Evolutionary conservation across 371 early-diverging fungal species (phyloP), one percentile per base, ranked within the genome.

Genomic region (Lichtheimia corymbifera): DNA sequence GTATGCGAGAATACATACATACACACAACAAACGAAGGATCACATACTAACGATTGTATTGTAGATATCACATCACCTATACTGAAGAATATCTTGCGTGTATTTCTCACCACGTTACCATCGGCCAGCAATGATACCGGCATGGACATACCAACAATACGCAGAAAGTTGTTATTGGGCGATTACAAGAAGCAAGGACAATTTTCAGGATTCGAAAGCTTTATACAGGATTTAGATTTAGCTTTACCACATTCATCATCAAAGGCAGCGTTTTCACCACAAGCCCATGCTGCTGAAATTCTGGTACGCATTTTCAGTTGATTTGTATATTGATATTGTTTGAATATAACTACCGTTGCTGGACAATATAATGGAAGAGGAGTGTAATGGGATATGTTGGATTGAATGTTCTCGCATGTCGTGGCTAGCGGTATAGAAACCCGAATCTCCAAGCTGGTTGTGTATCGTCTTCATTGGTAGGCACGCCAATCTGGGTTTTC

Each of bases 21-120:
- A 22, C 20, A 17, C 2, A 22, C 20, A 17, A 5, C 4, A 20
- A 24, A n/a, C 12, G 14, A 44, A 6, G 24, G 3, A 27, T n/a
- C 25, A 22, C 4, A 11, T 27, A 2, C 42, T 15, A 14, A 20
- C 2, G 25, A 22, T 45, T 2, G 45, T 15, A 9, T 44, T 5
- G 5, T 22, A 56, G 57, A 56, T 28, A 17, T 56, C 14, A 44
- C 57, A 15, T 56, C 57, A 15, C 57, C 57, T 18, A n/a, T 56
- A 6, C 12, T 56, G n/a, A 56, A 44, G 25, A 56, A 56, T 14
- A 56, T 56, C 12, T 25, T 56, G 25, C 57, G 57, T 4, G 57
- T 56, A n/a, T 56, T 22, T 45, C 45, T 56, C 44, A 43, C 57
- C 2, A 44, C 45, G 6, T 7, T 56, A 45, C 57, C 57, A 22